phyloP scores from a whole-genome alignment of 2,329 filamentous ascomycete species.

The Calonectria naviculata region DNA sequence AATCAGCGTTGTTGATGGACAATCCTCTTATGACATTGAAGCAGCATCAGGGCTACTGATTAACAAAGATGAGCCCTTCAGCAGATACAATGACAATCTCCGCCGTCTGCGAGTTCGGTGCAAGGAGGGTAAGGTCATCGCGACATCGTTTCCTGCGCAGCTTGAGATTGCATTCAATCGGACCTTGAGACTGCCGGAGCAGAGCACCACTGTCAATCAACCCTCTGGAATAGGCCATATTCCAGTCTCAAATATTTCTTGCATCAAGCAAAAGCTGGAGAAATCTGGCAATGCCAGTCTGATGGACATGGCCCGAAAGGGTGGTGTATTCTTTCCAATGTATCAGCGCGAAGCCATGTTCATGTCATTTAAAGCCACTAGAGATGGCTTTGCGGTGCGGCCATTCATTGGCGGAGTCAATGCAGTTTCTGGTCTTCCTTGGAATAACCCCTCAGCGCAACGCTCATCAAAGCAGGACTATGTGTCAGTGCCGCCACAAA shows the following conservation, averaged over 20 bases:
- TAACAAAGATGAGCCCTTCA: not conserved
- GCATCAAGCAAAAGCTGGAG: slow-evolving; percentile 1
- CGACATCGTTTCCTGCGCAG: slow-evolving; percentile 5
- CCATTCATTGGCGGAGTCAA: slow-evolving; percentile 17
- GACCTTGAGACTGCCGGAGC: slow-evolving; percentile 15
- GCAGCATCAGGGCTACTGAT: not conserved
- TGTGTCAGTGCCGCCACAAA: slow-evolving; percentile 9
- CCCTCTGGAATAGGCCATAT: slow-evolving; percentile 8
- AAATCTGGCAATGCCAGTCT: slow-evolving; percentile 11
- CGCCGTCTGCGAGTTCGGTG: not conserved
- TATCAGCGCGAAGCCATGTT: slow-evolving; percentile 25
- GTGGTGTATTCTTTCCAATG: slow-evolving; percentile 23
- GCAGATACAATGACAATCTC: not conserved
- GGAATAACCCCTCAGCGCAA: not conserved
- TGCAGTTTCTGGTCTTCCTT: slow-evolving; percentile 12
- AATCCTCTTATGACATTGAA: slow-evolving; percentile 10
- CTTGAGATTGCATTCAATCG: slow-evolving; percentile 18
- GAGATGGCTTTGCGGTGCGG: slow-evolving; percentile 9
- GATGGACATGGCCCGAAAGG: slow-evolving; percentile 18
- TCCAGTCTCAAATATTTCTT: slow-evolving; percentile 7
- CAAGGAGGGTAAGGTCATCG: not conserved
- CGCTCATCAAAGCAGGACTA: slow-evolving; percentile 8
- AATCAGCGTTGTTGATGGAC: not conserved
- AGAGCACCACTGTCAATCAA: not conserved
- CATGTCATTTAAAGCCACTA: slow-evolving; percentile 12